Conservation (phyloP, 768 basidiomycete species). For the Boletellus ananiceps region DNA sequence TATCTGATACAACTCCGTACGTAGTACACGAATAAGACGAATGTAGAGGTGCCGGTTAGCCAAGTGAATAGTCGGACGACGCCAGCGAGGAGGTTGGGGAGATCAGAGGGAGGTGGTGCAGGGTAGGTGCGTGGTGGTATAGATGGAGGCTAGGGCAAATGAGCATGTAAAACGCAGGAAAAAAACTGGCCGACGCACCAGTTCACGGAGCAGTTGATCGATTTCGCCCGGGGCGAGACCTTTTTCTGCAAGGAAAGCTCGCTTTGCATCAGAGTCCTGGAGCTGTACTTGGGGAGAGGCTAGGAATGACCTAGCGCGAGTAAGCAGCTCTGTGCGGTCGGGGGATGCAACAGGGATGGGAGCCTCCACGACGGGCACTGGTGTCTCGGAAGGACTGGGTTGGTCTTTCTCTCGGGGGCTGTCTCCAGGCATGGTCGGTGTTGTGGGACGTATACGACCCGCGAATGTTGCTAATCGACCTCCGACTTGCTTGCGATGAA, state of each 20-base stretch:
- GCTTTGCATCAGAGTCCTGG: conserved; percentile 54
- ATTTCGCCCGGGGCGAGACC: conserved; percentile 63
- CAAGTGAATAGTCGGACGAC: conserved; percentile 57
- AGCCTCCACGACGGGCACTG: neutral
- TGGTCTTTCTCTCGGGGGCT: neutral
- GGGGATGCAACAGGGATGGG: neutral
- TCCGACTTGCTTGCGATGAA: conserved; percentile 14
- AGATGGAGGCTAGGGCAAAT: conserved; percentile 34
- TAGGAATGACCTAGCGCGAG: conserved; percentile 61
- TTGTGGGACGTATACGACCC: too few relatives aligned
- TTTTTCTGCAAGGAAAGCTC: conserved; percentile 64
- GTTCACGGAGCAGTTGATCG: conserved; percentile 49
- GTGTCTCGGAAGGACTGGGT: too few relatives aligned
- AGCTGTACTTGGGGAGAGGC: conserved; percentile 58
- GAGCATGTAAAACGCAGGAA: neutral
- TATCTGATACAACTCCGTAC: conserved; percentile 36
- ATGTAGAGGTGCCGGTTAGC: conserved; percentile 60
- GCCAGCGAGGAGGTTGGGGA: conserved; percentile 64
- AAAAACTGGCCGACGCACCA: conserved; percentile 36
- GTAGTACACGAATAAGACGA: conserved; percentile 59
- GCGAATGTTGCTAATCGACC: too few relatives aligned
- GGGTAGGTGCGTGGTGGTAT: conserved; percentile 76
- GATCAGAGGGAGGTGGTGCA: conserved; percentile 59
- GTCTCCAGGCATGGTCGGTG: conserved; percentile 15
- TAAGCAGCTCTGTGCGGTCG: conserved; percentile 42